Conservation (phyloP, 495 filamentous ascomycete genomes). For the Eremomyces bilateralis region DNA sequence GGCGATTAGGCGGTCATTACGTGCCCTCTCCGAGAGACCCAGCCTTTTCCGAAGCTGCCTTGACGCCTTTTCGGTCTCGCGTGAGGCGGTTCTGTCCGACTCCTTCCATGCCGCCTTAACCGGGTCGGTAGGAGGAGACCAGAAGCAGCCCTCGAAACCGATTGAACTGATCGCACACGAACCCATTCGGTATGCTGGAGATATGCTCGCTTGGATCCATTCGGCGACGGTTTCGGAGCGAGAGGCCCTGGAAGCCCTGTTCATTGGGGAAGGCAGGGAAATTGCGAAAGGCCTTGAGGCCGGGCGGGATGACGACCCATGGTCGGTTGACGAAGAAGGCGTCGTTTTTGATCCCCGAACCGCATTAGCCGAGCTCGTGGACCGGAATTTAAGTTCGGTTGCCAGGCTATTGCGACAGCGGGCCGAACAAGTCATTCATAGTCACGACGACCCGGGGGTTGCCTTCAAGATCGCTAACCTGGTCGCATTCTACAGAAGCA, state of each 20-base stretch:
- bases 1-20: slow-evolving; percentile 62
- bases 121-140: slow-evolving; percentile 28
- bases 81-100: slow-evolving; percentile 71
- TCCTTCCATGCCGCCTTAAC: slow-evolving; percentile 83
- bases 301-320: slow-evolving; percentile 69
- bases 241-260: slow-evolving; percentile 78
- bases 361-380: slow-evolving; percentile 71
- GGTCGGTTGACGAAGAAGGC: slow-evolving; percentile 39
- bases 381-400: slow-evolving; percentile 62
- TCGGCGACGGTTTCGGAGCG: slow-evolving; percentile 83
- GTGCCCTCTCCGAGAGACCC: slow-evolving; percentile 76
- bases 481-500: slow-evolving; percentile 69
- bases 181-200: slow-evolving; percentile 75
- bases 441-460: slow-evolving; percentile 71
- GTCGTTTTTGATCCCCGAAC: slow-evolving; percentile 65
- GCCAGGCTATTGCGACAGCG: slow-evolving; percentile 58
- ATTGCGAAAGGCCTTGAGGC: slow-evolving; percentile 69
- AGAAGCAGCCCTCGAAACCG: slow-evolving; percentile 43
- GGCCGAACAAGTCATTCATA: slow-evolving; percentile 76
- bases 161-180: slow-evolving; percentile 92
- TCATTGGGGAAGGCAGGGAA: slow-evolving; percentile 80
- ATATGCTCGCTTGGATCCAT: slow-evolving; percentile 96
- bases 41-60: slow-evolving; percentile 82
- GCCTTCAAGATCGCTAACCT: slow-evolving; percentile 81
- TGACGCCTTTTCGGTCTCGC: slow-evolving; percentile 79